These are phyloP conservation scores for Entomortierella parvispora DNA, from an alignment of 192 early-diverging fungal genomes.

Conservation along the genomic window DNA sequence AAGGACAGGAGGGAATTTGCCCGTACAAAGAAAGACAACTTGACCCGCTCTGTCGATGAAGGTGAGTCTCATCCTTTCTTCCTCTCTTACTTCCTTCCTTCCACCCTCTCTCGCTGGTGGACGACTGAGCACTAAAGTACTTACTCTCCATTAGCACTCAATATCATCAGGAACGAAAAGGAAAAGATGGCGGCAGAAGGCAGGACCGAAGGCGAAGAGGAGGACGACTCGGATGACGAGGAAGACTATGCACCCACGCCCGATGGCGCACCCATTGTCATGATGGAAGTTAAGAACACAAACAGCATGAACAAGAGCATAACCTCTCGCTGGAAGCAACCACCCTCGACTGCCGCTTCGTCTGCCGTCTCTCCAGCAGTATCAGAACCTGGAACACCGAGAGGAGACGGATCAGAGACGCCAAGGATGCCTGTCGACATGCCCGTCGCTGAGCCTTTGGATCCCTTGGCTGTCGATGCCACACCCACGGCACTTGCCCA, in stretches of 20 bases:
- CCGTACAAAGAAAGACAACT: slow-evolving; percentile 44
- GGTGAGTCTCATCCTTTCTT: not conserved
- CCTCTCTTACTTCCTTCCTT: not conserved
- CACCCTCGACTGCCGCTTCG: slow-evolving; percentile 21
- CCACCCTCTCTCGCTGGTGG: not conserved
- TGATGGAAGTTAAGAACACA: slow-evolving; percentile 59
- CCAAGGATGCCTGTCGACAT: not conserved
- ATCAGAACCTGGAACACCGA: slow-evolving; percentile 42
- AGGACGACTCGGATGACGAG: slow-evolving; percentile 47
- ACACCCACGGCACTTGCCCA: slow-evolving; percentile 38
- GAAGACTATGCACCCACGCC: slow-evolving; percentile 34
- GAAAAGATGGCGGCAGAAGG: slow-evolving; percentile 23
- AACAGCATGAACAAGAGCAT: slow-evolving; percentile 71
- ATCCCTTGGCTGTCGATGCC: slow-evolving; percentile 43
- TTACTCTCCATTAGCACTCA: slow-evolving; percentile 33
- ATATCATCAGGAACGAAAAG: slow-evolving; percentile 38
- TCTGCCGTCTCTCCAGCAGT: slow-evolving; percentile 29
- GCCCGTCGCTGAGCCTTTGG: not conserved
- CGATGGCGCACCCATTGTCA: slow-evolving; percentile 36
- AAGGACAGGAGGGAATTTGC: slow-evolving; percentile 33
- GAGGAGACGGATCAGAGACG: slow-evolving; percentile 25
- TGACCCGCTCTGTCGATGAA: slow-evolving; percentile 36
- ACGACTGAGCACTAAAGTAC: not conserved
- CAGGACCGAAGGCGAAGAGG: slow-evolving; percentile 1
- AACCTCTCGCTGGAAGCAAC: slow-evolving; percentile 61